Conservation (phyloP, 805 yeast species). For the Saccharomycopsis oosterbeekiorum region DNA sequence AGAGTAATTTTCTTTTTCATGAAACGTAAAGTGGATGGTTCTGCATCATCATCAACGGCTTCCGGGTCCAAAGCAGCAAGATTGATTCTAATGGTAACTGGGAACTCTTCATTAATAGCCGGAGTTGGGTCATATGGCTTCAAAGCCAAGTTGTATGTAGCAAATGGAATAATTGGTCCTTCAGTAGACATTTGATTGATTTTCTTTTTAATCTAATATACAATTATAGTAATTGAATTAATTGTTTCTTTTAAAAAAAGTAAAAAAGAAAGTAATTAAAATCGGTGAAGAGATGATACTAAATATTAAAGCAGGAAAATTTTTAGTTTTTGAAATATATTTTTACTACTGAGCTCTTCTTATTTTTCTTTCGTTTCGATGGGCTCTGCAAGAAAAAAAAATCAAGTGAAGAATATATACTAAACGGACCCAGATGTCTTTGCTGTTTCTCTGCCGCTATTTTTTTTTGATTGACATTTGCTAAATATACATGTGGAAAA, state of each 20-base stretch:
- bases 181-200: conserved; percentile 37
- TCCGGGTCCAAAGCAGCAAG: conserved; percentile 94
- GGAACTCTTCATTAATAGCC: conserved; percentile 77
- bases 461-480: too few species aligned
- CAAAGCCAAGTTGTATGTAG: conserved; percentile 77
- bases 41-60: conserved; percentile 66
- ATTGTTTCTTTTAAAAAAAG: not conserved
- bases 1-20: conserved; percentile 52
- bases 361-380: not conserved
- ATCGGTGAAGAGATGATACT: not conserved
- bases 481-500: too few species aligned
- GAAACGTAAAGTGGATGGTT: conserved; percentile 84
- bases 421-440: not conserved
- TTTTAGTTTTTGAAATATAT: not conserved
- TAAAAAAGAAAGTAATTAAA: not conserved
- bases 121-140: conserved; percentile 82
- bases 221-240: not conserved
- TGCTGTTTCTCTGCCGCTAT: not conserved
- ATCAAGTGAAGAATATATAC: too few species aligned
- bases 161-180: conserved; percentile 59
- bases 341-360: not conserved
- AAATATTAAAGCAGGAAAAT: not conserved
- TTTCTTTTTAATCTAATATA: not conserved
- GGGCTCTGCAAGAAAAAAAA: not conserved
- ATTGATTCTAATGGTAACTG: conserved; percentile 83